These are phyloP conservation scores for Kingdonia uniflora DNA, from an alignment of 164 flowering plant species.

Conservation along the genomic window DNA sequence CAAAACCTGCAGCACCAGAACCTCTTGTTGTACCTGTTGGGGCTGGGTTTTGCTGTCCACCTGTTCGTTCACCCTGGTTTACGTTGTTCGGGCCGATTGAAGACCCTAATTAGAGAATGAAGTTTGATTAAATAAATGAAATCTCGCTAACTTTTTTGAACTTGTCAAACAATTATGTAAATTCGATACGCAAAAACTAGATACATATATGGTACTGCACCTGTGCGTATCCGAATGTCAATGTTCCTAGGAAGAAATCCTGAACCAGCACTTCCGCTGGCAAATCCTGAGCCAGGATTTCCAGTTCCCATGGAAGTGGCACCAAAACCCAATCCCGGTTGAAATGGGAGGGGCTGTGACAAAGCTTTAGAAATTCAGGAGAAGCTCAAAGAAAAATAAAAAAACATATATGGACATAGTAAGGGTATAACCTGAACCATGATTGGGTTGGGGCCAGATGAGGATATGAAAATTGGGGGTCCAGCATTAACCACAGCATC, in stretches of 20 bases:
- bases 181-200: not conserved
- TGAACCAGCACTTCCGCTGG: conserved; percentile 43
- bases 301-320: conserved; percentile 37
- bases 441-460: conserved; percentile 79
- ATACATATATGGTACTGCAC: conserved; percentile 17
- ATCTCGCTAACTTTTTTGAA: too few relatives aligned
- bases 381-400: too few relatives aligned
- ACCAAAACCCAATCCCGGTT: conserved; percentile 55
- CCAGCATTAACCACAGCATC: conserved; percentile 92
- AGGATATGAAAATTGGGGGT: conserved; percentile 75
- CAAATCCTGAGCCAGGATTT: conserved; percentile 34
- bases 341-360: conserved; percentile 67
- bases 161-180: too few relatives aligned
- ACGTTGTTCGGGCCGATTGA: conserved; percentile 11
- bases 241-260: conserved; percentile 59
- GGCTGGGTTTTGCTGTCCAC: conserved; percentile 29
- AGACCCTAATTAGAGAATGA: conserved; percentile 11
- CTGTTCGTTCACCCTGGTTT: conserved; percentile 38
- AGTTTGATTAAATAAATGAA: not conserved
- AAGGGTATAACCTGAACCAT: conserved; percentile 76
- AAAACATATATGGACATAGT: not conserved
- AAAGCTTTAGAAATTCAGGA: conserved; percentile 7
- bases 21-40: conserved; percentile 23
- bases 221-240: conserved; percentile 80
- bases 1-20: conserved; percentile 22